A percentile compares a stretch with the other conserved stretches of the same genome.
Conservation (phyloP, 108 stramenopile species). For the Conticribra guillardii region DNA sequence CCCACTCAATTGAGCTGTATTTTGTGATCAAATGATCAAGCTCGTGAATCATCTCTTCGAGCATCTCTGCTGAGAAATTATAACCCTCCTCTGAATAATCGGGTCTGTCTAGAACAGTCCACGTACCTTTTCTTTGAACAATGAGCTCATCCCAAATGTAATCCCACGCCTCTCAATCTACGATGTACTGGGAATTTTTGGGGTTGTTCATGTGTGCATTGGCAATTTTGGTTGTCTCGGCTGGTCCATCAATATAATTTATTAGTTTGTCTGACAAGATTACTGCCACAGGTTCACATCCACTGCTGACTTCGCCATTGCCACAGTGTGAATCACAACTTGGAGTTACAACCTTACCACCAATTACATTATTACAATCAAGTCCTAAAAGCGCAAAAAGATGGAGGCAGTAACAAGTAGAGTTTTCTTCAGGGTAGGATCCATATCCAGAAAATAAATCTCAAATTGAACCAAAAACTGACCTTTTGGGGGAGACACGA, state of each 20-base stretch:
- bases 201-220: constrained; percentile 9
- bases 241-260: constrained; percentile 13
- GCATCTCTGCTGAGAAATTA: constrained; percentile 11
- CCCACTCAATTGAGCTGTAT: constrained; percentile 4
- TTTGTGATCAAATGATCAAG: constrained; percentile 3
- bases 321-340: constrained; percentile 48
- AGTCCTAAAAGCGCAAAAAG: constrained; percentile 13
- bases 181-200: constrained; percentile 27
- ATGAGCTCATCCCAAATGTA: constrained; percentile 48
- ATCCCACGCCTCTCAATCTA: constrained; percentile 39
- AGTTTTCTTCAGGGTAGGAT: neutral
- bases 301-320: constrained; percentile 21
- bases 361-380: constrained; percentile 29
- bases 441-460: neutral
- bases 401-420: neutral
- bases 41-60: constrained; percentile 8
- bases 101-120: constrained; percentile 2
- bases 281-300: constrained; percentile 46
- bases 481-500: constrained; percentile 24
- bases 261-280: constrained; percentile 40
- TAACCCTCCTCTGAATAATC: constrained; percentile 1
- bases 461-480: neutral
- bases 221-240: constrained; percentile 29
- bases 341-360: constrained; percentile 25
- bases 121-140: constrained; percentile 21